Conservation (phyloP, 805 yeast genomes). For the Phaffomyces antillensis region DNA sequence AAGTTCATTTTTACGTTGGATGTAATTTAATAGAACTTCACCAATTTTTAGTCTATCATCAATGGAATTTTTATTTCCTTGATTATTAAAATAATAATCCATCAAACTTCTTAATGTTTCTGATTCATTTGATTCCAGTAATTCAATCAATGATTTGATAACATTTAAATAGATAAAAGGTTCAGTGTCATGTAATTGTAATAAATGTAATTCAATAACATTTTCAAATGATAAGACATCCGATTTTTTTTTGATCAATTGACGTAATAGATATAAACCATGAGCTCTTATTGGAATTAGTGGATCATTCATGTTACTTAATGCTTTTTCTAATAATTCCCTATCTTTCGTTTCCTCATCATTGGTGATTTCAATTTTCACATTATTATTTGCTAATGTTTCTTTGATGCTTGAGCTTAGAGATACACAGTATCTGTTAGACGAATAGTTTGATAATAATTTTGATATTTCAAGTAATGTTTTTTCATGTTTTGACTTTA, state of each 20-base stretch:
- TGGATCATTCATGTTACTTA: slow-evolving; percentile 65
- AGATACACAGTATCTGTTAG: slow-evolving; percentile 11
- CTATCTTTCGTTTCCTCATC: slow-evolving; percentile 25
- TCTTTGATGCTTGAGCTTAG: slow-evolving; percentile 14
- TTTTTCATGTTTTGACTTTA: slow-evolving; percentile 13
- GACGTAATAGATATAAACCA: slow-evolving; percentile 62
- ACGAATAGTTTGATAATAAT: slow-evolving; percentile 21
- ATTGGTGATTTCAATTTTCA: background rate
- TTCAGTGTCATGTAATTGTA: slow-evolving; percentile 67
- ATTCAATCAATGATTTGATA: slow-evolving; percentile 65
- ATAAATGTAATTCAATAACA: slow-evolving; percentile 54
- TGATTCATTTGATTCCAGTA: slow-evolving; percentile 40
- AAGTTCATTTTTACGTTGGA: slow-evolving; percentile 35
- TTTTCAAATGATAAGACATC: slow-evolving; percentile 42
- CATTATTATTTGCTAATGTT: slow-evolving; percentile 9
- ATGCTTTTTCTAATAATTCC: slow-evolving; percentile 47
- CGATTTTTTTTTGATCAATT: slow-evolving; percentile 44
- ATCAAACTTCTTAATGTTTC: slow-evolving; percentile 32
- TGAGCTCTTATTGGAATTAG: slow-evolving; percentile 81
- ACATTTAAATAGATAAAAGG: slow-evolving; percentile 84
- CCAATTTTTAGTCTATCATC: slow-evolving; percentile 78
- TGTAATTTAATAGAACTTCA: slow-evolving; percentile 62
- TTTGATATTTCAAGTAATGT: slow-evolving; percentile 26
- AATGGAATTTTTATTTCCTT: slow-evolving; percentile 23
- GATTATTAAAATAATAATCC: slow-evolving; percentile 26